These are phyloP conservation scores for Hemisphaericaspora xylanilytica DNA, from an alignment of 1,139 yeast species.

Conservation along the genomic window DNA sequence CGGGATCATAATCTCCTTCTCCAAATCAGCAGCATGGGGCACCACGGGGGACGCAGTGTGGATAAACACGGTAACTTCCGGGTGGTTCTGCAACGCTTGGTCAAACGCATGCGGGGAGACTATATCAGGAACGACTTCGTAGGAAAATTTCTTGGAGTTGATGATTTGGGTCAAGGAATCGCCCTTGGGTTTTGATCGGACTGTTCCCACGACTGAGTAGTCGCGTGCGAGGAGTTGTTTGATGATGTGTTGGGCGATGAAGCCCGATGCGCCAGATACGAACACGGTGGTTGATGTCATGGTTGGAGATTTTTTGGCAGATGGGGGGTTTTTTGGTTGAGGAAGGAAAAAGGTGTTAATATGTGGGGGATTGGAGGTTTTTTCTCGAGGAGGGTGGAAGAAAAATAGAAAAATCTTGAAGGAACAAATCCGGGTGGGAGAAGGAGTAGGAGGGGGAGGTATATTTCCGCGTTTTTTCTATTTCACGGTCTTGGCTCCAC, in stretches of 20 bases:
- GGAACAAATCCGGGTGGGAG: too few species aligned
- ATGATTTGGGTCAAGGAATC: constrained; percentile 22
- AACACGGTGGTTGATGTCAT: constrained; percentile 32
- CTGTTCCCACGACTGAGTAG: constrained; percentile 29
- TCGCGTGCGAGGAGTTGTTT: constrained; percentile 23
- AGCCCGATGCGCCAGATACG: constrained; percentile 60
- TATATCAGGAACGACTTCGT: constrained; percentile 30
- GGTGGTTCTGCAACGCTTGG: constrained; percentile 24
- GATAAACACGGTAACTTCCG: constrained; percentile 23
- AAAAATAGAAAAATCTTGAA: too few species aligned
- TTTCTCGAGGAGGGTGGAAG: too few species aligned
- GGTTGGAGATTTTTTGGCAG: too few species aligned
- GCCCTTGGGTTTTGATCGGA: constrained; percentile 28
- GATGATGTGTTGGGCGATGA: constrained; percentile 44
- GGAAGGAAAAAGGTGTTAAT: too few species aligned
- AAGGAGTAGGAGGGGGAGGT: too few species aligned
- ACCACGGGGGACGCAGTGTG: constrained; percentile 34
- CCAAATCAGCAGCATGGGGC: constrained; percentile 21
- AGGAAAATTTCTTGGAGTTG: constrained; percentile 21
- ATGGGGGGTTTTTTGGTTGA: too few species aligned
- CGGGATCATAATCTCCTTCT: constrained; percentile 26
- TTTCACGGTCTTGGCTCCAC: too few species aligned
- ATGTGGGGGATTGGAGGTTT: too few species aligned
- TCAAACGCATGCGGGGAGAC: constrained; percentile 28
- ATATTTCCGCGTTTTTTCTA: too few species aligned